Percentiles rank a stretch among this genome's conserved stretches.
These are phyloP conservation scores for Hirsutella minnesotensis DNA, from an alignment of 2,329 filamentous ascomycete genomes.

Conservation along the genomic window DNA sequence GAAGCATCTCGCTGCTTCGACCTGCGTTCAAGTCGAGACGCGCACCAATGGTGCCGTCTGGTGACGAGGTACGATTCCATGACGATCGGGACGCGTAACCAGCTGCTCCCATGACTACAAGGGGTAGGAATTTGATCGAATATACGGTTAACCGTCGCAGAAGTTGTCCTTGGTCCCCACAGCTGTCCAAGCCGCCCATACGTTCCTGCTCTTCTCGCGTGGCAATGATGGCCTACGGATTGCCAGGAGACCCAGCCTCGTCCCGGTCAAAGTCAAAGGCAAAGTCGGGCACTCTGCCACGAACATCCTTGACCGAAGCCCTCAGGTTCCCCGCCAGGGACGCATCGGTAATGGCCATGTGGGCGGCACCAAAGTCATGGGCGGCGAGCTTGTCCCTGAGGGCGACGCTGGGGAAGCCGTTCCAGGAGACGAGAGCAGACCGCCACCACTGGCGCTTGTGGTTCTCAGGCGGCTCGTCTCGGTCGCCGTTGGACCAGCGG, in stretches of 20 bases:
- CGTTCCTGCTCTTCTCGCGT: too few relatives aligned
- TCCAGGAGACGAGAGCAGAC: slow-evolving; percentile 17
- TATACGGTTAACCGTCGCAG: too few relatives aligned
- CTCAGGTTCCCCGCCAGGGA: slow-evolving; percentile 4
- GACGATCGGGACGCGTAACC: too few relatives aligned
- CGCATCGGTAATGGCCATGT: slow-evolving; percentile 6
- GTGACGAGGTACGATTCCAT: too few relatives aligned
- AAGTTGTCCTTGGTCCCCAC: too few relatives aligned
- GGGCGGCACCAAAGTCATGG: slow-evolving; percentile 7
- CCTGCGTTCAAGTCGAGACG: too few relatives aligned
- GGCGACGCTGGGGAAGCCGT: slow-evolving; percentile 15
- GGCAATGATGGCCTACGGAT: not conserved
- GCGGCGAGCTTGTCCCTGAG: slow-evolving; percentile 4
- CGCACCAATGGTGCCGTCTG: too few relatives aligned
- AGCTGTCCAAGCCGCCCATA: too few relatives aligned
- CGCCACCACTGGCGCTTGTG: slow-evolving; percentile 18
- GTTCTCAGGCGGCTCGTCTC: slow-evolving; percentile 17
- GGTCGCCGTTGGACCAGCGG: slow-evolving; percentile 12
- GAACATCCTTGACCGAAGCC: slow-evolving; percentile 1
- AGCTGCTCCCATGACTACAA: too few relatives aligned
- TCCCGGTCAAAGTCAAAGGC: slow-evolving; percentile 6
- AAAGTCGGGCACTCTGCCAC: slow-evolving; percentile 3
- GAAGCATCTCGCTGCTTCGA: too few relatives aligned
- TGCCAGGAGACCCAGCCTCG: slow-evolving; percentile 5
- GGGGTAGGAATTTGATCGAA: too few relatives aligned